Evolutionary conservation across 192 early-diverging fungal genomes (phyloP).

Genomic region (Backusella psychrophila): DNA sequence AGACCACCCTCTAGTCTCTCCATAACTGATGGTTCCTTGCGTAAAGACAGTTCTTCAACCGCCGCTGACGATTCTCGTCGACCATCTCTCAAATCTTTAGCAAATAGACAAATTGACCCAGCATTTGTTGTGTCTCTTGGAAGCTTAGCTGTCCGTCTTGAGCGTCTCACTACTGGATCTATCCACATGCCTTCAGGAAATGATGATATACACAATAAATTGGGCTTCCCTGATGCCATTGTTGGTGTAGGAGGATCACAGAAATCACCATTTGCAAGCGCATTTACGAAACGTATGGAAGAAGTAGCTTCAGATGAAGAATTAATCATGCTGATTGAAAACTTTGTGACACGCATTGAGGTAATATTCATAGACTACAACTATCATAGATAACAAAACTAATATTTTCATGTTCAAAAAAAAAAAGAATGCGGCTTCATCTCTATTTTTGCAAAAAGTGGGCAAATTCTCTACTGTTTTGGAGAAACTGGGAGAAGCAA

Average conservation of each 20-base stretch:
- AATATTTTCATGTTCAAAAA: not conserved
- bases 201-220: not conserved
- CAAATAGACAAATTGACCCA: conserved; percentile 41
- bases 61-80: not conserved
- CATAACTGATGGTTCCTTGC: not conserved
- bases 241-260: conserved; percentile 9
- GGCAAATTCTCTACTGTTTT: conserved; percentile 56
- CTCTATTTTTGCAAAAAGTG: conserved; percentile 53
- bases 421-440: conserved; percentile 65
- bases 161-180: conserved; percentile 47
- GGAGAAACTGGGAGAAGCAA: conserved; percentile 54
- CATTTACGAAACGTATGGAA: conserved; percentile 35
- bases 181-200: conserved; percentile 9
- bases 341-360: conserved; percentile 58
- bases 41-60: not conserved
- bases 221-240: not conserved
- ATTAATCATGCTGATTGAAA: conserved; percentile 48
- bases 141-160: conserved; percentile 57
- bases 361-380: conserved; percentile 29
- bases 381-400: not conserved
- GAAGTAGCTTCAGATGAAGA: conserved; percentile 53
- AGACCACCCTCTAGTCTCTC: conserved; percentile 4
- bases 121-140: conserved; percentile 44
- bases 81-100: not conserved
- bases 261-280: conserved; percentile 12